Evolutionary conservation across 192 early-diverging fungal genomes (phyloP).

Genomic region (Rhizophagus prolifer): DNA sequence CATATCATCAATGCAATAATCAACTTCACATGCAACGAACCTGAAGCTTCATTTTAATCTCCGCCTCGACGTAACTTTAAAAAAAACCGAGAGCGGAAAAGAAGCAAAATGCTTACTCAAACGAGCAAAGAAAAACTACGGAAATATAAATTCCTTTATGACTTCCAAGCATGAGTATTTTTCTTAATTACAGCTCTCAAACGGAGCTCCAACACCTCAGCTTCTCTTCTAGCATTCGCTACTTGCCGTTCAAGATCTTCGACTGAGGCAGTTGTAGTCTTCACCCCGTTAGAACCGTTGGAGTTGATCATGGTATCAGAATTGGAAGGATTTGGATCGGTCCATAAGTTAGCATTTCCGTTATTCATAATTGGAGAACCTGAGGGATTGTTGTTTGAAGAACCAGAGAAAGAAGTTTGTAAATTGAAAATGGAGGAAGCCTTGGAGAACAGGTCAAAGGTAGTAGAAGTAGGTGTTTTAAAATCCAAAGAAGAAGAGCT

Average conservation of each 20-base stretch:
- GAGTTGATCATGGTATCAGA: slow-evolving; percentile 1
- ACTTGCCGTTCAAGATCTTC: slow-evolving; percentile 33
- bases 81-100: background rate
- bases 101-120: background rate
- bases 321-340: background rate
- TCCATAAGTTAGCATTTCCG: slow-evolving; percentile 5
- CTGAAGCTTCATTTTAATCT: background rate
- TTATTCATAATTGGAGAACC: slow-evolving; percentile 5
- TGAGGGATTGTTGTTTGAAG: slow-evolving; percentile 10
- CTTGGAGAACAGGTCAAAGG: slow-evolving; percentile 19
- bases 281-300: background rate
- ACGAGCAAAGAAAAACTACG: background rate
- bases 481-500: slow-evolving; percentile 2
- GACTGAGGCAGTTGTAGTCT: slow-evolving; percentile 4
- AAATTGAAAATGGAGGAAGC: slow-evolving; percentile 28
- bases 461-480: background rate
- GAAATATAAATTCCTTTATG: background rate
- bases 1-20: background rate
- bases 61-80: background rate
- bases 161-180: slow-evolving; percentile 31
- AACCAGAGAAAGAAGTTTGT: slow-evolving; percentile 19
- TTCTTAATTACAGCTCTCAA: slow-evolving; percentile 35
- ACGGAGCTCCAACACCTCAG: slow-evolving; percentile 27
- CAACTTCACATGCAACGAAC: background rate
- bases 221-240: slow-evolving; percentile 33